Conservation (phyloP, 805 yeast genomes). For the Wickerhamiella brachini region DNA sequence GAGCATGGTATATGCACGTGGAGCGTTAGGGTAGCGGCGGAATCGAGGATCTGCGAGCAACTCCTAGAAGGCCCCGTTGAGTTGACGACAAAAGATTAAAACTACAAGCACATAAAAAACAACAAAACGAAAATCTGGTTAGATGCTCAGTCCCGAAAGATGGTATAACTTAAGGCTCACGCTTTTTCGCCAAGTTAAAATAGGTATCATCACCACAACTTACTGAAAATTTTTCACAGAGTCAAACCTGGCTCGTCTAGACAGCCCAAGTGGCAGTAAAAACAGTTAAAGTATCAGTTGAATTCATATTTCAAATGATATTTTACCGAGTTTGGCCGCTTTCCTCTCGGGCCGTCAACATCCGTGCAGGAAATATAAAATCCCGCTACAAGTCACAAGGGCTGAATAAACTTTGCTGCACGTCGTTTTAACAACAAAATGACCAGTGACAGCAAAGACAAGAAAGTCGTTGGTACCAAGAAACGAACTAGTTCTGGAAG, state of each 20-base stretch:
- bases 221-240: background rate
- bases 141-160: constrained; percentile 22
- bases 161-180: constrained; percentile 22
- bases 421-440: background rate
- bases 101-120: background rate
- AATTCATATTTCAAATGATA: background rate
- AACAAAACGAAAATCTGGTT: background rate
- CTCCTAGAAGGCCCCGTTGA: background rate
- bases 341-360: background rate
- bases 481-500: background rate
- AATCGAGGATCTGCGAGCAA: background rate
- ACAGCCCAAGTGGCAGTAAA: background rate
- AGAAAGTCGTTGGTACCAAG: background rate
- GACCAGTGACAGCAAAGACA: background rate
- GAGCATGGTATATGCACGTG: background rate
- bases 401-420: background rate
- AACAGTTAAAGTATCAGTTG: background rate
- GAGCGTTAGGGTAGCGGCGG: background rate
- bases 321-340: background rate
- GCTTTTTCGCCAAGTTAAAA: constrained; percentile 18
- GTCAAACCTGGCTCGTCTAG: background rate
- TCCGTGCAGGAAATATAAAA: background rate
- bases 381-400: background rate
- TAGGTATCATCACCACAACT: constrained; percentile 19
- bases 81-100: background rate